These are phyloP conservation scores for Cercis canadensis DNA, from an alignment of 306 rosid genomes.

Conservation along the genomic window DNA sequence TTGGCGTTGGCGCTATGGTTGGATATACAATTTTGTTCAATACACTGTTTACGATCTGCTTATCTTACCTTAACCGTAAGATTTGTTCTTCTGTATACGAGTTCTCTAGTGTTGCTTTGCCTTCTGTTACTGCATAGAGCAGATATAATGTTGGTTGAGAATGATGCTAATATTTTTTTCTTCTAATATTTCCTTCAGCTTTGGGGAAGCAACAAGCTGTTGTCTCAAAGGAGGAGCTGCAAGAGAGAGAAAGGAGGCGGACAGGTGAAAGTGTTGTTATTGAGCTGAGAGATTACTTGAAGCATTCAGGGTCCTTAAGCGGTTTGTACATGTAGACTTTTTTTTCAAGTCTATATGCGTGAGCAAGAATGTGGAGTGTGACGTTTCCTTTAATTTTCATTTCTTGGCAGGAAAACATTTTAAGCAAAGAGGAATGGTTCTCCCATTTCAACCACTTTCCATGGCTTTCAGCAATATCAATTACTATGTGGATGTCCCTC, in stretches of 20 bases:
- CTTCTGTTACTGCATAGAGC: conserved; percentile 31
- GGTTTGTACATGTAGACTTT: conserved; percentile 50
- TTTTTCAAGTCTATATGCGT: conserved; percentile 1
- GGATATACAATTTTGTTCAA: conserved; percentile 94
- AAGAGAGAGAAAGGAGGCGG: conserved; percentile 84
- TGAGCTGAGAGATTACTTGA: conserved; percentile 91
- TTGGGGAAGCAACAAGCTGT: conserved; percentile 89
- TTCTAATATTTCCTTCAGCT: conserved; percentile 54
- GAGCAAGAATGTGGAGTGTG: not conserved
- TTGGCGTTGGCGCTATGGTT: conserved; percentile 93
- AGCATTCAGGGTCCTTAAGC: conserved; percentile 75
- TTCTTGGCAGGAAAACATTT: conserved; percentile 72
- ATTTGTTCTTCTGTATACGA: conserved; percentile 34
- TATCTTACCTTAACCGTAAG: conserved; percentile 97
- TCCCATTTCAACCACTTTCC: conserved; percentile 94
- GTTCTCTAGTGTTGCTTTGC: conserved; percentile 31
- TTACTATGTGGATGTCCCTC: conserved; percentile 91
- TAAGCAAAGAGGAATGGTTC: conserved; percentile 96
- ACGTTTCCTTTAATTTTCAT: conserved; percentile 38
- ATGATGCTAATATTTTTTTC: conserved; percentile 28
- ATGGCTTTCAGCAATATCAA: conserved; percentile 94
- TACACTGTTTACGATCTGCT: conserved; percentile 76
- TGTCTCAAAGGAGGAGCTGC: conserved; percentile 85
- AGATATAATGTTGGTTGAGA: conserved; percentile 14
- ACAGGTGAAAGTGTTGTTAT: conserved; percentile 73